Evolutionary conservation across 2,329 filamentous ascomycete genomes (phyloP).

Genomic region (Tolypocladium cylindrosporum): DNA sequence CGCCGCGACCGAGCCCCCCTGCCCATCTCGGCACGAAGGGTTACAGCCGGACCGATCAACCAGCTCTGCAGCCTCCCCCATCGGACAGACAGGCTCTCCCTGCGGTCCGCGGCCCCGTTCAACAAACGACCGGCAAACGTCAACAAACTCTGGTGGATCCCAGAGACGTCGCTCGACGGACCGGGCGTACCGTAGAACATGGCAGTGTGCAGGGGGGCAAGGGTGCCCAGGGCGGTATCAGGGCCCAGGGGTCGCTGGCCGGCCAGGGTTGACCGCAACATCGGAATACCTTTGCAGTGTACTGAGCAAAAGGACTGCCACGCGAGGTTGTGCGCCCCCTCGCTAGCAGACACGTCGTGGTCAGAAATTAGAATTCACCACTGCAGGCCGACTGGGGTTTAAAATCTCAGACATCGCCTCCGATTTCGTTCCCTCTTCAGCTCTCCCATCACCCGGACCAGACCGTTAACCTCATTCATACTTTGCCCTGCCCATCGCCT

Average conservation of each 20-base stretch:
- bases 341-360: neutral
- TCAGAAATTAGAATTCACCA: constrained; percentile 1
- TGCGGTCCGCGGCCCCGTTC: neutral
- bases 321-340: constrained; percentile 8
- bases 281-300: neutral
- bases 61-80: neutral
- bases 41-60: neutral
- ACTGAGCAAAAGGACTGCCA: constrained; percentile 8
- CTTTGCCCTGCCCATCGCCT: neutral
- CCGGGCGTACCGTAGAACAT: neutral
- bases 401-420: constrained; percentile 10
- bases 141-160: neutral
- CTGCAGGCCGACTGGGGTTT: constrained; percentile 3
- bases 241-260: constrained; percentile 1
- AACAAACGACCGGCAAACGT: neutral
- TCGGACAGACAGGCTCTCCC: neutral
- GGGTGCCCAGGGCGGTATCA: neutral
- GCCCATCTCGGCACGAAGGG: neutral
- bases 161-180: neutral
- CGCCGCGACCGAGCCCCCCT: neutral
- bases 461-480: neutral
- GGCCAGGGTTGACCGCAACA: constrained; percentile 2
- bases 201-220: neutral
- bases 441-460: neutral
- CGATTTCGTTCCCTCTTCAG: constrained; percentile 1